These are phyloP conservation scores for Sporothrix curviconia DNA, from an alignment of 2,329 filamentous ascomycete genomes.

Conservation along the genomic window DNA sequence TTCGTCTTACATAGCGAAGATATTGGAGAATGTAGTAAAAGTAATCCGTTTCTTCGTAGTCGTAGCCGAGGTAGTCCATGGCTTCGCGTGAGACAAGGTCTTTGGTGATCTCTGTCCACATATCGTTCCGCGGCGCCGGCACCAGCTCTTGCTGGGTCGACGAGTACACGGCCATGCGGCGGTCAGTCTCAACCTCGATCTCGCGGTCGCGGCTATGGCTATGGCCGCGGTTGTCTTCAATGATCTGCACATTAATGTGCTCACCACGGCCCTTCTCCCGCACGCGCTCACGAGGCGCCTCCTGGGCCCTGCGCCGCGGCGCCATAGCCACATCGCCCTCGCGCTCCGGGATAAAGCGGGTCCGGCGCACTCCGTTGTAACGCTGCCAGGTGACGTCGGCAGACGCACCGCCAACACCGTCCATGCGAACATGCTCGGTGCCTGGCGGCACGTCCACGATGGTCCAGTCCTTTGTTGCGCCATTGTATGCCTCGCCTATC, in stretches of 20 bases:
- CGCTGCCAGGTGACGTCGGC: constrained; percentile 74
- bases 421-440: constrained; percentile 75
- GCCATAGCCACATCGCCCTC: constrained; percentile 35
- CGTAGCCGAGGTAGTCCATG: constrained; percentile 75
- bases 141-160: constrained; percentile 28
- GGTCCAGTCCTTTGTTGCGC: constrained; percentile 69
- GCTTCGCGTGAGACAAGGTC: constrained; percentile 83
- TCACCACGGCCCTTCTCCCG: constrained; percentile 25
- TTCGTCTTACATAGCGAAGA: constrained; percentile 68
- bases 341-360: constrained; percentile 66
- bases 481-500: constrained; percentile 67
- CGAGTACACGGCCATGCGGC: constrained; percentile 34
- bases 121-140: constrained; percentile 49
- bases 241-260: constrained; percentile 41
- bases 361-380: constrained; percentile 70
- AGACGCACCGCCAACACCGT: constrained; percentile 65
- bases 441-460: constrained; percentile 81
- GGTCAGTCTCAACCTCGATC: constrained; percentile 50
- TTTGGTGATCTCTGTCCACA: constrained; percentile 98
- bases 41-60: constrained; percentile 80
- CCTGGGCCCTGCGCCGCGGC: constrained; percentile 17
- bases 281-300: constrained; percentile 23
- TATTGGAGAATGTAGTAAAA: constrained; percentile 95
- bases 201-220: constrained; percentile 38
- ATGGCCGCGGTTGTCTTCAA: constrained; percentile 34